Conservation (phyloP, 345 rosid species). For the Salix suchowensis region DNA sequence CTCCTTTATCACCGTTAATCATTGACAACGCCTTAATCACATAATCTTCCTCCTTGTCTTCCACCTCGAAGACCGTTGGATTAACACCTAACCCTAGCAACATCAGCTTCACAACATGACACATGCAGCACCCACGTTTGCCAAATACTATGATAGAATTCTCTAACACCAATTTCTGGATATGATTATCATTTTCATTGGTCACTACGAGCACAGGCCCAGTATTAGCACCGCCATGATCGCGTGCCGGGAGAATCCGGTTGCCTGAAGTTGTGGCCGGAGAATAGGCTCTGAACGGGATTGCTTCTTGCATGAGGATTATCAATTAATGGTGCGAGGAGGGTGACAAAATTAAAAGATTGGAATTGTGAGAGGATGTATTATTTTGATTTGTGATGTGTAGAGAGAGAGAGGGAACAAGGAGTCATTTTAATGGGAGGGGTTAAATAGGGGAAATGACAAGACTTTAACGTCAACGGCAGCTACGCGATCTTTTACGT, state of each 20-base stretch:
- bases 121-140: constrained; percentile 68
- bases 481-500: constrained; percentile 50
- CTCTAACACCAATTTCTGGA: constrained; percentile 40
- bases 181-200: constrained; percentile 3
- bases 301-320: constrained; percentile 19
- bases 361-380: neutral
- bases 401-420: neutral
- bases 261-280: constrained; percentile 18
- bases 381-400: neutral
- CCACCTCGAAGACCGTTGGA: constrained; percentile 59
- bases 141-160: constrained; percentile 63
- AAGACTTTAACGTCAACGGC: constrained; percentile 55
- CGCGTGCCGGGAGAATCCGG: constrained; percentile 11
- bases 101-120: constrained; percentile 63
- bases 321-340: neutral
- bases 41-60: constrained; percentile 43
- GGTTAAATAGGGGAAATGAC: neutral
- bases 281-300: constrained; percentile 18
- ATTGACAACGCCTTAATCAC: constrained; percentile 34
- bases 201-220: neutral
- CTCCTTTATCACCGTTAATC: constrained; percentile 12
- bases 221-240: neutral
- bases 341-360: neutral
- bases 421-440: neutral
- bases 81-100: constrained; percentile 71